Evolutionary conservation across 2,329 filamentous ascomycete species (phyloP).

Genomic region (Sclerotinia borealis): DNA sequence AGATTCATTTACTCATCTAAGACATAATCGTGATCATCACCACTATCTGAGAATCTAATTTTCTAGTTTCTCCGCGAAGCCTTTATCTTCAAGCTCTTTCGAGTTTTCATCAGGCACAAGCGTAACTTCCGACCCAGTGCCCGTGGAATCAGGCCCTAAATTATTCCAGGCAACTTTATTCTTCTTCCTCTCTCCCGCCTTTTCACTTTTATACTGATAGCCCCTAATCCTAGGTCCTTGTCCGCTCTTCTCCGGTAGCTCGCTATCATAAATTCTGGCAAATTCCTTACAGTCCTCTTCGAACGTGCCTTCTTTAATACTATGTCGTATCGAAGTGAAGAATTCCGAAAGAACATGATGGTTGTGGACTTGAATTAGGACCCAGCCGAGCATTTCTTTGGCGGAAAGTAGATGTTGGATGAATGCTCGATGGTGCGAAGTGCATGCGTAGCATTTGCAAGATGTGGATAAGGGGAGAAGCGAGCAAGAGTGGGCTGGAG

Average conservation of each 20-base stretch:
- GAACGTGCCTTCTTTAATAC: constrained; percentile 57
- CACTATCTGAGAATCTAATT: not conserved
- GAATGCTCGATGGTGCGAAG: constrained; percentile 77
- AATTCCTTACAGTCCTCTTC: constrained; percentile 44
- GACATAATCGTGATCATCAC: not conserved
- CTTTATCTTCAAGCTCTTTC: constrained; percentile 47
- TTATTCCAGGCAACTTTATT: constrained; percentile 60
- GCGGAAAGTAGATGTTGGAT: constrained; percentile 80
- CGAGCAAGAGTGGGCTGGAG: constrained; percentile 52
- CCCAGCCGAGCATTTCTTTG: constrained; percentile 97
- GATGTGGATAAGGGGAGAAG: constrained; percentile 53
- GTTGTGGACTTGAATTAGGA: constrained; percentile 87
- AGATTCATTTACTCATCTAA: not conserved
- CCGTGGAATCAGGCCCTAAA: constrained; percentile 35
- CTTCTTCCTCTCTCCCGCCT: constrained; percentile 53
- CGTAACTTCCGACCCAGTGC: not conserved
- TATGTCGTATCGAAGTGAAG: constrained; percentile 62
- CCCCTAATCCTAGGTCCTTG: constrained; percentile 73
- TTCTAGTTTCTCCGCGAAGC: constrained; percentile 44
- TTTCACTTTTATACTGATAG: constrained; percentile 72
- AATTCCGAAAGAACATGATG: constrained; percentile 66
- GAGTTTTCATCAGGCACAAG: constrained; percentile 47
- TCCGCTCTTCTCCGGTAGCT: constrained; percentile 68
- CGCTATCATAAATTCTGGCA: constrained; percentile 53
- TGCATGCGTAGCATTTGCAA: constrained; percentile 81